Evolutionary conservation across 805 yeast species (phyloP), one percentile per base, ranked within the genome.

Genomic region (Ogataea trehalophila): DNA sequence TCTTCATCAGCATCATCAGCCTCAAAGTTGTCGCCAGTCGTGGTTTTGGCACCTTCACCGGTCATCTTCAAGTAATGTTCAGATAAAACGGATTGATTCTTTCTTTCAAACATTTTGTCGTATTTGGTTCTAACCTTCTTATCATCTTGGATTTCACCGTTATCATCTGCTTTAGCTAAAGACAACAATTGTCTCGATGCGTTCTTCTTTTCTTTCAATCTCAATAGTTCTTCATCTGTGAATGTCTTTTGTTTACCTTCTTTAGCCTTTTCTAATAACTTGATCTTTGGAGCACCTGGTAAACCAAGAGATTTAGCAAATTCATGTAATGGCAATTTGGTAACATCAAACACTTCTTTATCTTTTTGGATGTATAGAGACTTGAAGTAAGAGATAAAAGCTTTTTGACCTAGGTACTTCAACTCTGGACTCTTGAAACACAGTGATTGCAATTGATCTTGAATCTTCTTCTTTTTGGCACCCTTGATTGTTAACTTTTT

Each of bases 231-330:
- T 35, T 56, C 66, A 39, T 68, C 70, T 1, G 58, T 43, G 3
- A 56, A 22, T 33, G 58, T 65, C 6, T 45, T 43, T 15, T 57
- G 54, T 60, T 64, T 67, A 15, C 82, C 85, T 38, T 72, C 72
- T 34, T 53, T 52, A 3, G 52, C 55, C 11, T 73, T 72, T 18
- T 77, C 77, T 54, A 73, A 69, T 47, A 92, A 76, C 63, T 88
- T 90, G 58, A 94, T 85, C 58, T 87, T 84, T 39, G 99, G 99
- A 3, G 96, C 96, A 46, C 97, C 96, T 1, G 98, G 97, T 39
- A 94, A 75, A 9, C 99, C 99, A 42, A 91, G 67, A 4, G 96
- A 86, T 49, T 79, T 79, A 5, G 99, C 98, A 66, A 73, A 90
- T 47, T 79, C 87, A 53, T 92, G 97, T 2, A 84, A 69, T 3